A percentile compares a stretch with the other conserved stretches of the same genome.
These are phyloP conservation scores for Solidago caesia DNA, from an alignment of 129 eudicot genomes.

Conservation along the genomic window DNA sequence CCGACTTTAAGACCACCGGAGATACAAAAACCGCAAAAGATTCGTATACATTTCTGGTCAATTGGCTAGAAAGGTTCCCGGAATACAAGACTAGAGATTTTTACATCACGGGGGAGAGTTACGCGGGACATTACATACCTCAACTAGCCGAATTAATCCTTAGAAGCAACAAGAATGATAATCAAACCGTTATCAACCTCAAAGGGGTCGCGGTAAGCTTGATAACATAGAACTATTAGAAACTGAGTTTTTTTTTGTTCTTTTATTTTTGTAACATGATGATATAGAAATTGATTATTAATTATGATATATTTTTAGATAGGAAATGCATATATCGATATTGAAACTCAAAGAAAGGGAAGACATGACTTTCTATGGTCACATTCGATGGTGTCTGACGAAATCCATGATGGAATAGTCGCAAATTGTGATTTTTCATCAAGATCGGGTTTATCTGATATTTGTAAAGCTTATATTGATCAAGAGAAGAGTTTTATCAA, in stretches of 20 bases:
- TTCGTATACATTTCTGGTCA: constrained; percentile 49
- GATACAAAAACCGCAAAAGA: constrained; percentile 66
- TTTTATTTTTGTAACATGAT: not conserved
- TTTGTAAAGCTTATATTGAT: constrained; percentile 18
- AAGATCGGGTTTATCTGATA: constrained; percentile 27
- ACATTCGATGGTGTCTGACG: constrained; percentile 43
- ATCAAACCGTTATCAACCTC: constrained; percentile 42
- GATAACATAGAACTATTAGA: not conserved
- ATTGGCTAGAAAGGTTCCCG: constrained; percentile 74
- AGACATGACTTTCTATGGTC: constrained; percentile 43
- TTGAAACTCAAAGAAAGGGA: constrained; percentile 34
- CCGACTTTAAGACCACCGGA: constrained; percentile 42
- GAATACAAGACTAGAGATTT: constrained; percentile 66
- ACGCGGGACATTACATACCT: constrained; percentile 64
- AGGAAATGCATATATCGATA: constrained; percentile 57
- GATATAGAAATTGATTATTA: not conserved
- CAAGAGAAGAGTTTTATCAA: constrained; percentile 29
- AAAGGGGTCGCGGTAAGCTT: constrained; percentile 60
- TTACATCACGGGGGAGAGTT: constrained; percentile 82
- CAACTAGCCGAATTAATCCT: constrained; percentile 42
- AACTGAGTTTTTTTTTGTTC: not conserved
- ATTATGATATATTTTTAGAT: constrained; percentile 31
- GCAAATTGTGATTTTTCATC: constrained; percentile 39
- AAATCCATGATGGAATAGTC: constrained; percentile 44
- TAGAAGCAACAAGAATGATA: constrained; percentile 26